Evolutionary conservation across 2,329 filamentous ascomycete species (phyloP).

Genomic region (Penicillium fuscoglaucum): DNA sequence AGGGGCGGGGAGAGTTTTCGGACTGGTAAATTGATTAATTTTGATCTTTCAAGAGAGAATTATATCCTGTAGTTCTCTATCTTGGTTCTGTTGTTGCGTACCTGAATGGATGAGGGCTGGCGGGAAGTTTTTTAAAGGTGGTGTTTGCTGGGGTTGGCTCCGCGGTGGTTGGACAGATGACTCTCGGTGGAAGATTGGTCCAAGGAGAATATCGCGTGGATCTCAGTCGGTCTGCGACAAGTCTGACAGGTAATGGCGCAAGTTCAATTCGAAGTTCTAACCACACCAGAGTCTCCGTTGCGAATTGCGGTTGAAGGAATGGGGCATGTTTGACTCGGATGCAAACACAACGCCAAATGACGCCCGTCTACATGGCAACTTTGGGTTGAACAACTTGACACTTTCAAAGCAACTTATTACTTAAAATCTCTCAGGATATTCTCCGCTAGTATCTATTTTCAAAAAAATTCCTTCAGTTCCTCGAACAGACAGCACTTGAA

Average conservation of each 20-base stretch:
- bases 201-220: background rate
- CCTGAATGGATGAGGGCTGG: conserved; percentile 4
- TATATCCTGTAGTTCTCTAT: background rate
- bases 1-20: background rate
- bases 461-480: too few relatives aligned
- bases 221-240: background rate
- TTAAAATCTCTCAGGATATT: background rate
- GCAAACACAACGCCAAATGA: conserved; percentile 31
- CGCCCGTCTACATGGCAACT: conserved; percentile 33
- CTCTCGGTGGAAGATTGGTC: background rate
- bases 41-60: background rate
- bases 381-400: conserved; percentile 19
- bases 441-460: too few relatives aligned
- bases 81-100: conserved; percentile 5
- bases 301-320: conserved; percentile 14
- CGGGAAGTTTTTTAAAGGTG: conserved; percentile 17
- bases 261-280: conserved; percentile 8
- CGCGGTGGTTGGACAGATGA: background rate
- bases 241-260: conserved; percentile 1
- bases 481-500: background rate
- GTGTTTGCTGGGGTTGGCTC: background rate
- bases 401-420: background rate
- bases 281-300: conserved; percentile 7
- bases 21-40: background rate
- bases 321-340: conserved; percentile 30